Evolutionary conservation across 345 rosid species (phyloP), one percentile per base, ranked within the genome.

Genomic region (Raphanus sativus): DNA sequence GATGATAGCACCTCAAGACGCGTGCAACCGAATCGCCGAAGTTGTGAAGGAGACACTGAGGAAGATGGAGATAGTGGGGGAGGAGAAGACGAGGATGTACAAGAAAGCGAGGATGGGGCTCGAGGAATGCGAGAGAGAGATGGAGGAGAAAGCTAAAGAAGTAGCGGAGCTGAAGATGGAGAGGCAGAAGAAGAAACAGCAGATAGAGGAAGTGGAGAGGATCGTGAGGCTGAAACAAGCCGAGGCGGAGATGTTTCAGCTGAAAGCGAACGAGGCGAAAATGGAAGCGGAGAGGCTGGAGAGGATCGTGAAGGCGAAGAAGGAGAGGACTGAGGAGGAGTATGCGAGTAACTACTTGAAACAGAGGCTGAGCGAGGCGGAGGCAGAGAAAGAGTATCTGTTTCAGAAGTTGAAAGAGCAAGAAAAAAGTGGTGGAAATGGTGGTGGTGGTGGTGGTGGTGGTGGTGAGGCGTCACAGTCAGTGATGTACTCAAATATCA

Each of bases 1-100:
- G 62, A 77, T 84, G 75, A 85, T 93, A 75, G 99, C 97, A 56
- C 99, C 98, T 1, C 97, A 89, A 61, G 98, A 96, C 70, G 98
- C 99, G 40, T 91, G 99, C 85, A 91, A 89, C 87, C 86, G 90
- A 75, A 90, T 96, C 16, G 96, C 97, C 56, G 98, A 93, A 17
- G 97, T 93, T 78, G 98, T 93, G 38, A 90, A 91, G 73, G 99
- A 96, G 79, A 96, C 97, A 67, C 82, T 96, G 71, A 86, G 87
- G 86, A 96, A 96, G 83, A 91, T 93, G 98, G 99, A 91, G 80
- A 87, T 96, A 93, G 99, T 93, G 75, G 90, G 97, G 2, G 97
- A 96, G 74, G 99, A 93, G 85, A 93, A 96, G 88, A 85, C 81
- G 86, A 88, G 91, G 83, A 87, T 91, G 96, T 90, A 88, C 70